Evolutionary conservation across 208 protist genomes (phyloP).

Genomic region (Trypanosoma mega): DNA sequence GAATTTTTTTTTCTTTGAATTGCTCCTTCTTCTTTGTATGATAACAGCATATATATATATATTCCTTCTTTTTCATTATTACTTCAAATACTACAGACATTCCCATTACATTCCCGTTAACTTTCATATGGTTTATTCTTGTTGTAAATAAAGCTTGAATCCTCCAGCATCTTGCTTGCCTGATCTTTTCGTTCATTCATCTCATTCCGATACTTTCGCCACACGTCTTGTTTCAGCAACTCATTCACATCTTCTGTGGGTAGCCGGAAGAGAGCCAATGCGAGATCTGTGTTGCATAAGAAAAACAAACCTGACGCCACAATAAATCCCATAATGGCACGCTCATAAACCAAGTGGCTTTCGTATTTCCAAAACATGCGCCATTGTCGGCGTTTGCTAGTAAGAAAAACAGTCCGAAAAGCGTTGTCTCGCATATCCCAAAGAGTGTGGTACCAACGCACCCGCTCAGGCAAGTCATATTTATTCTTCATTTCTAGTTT

Average conservation of each 20-base stretch:
- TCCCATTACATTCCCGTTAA: background rate
- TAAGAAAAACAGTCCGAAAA: constrained; percentile 60
- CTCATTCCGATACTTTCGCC: constrained; percentile 62
- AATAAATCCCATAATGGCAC: constrained; percentile 43
- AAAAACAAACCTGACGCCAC: constrained; percentile 40
- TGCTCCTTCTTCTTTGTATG: too few relatives aligned
- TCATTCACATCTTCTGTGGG: constrained; percentile 80
- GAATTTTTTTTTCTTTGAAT: too few relatives aligned
- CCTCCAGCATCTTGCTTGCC: constrained; percentile 68
- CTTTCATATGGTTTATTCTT: constrained; percentile 51
- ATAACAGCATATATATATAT: constrained; percentile 3
- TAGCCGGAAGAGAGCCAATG: constrained; percentile 50
- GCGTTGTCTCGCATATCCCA: constrained; percentile 71
- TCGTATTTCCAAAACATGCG: constrained; percentile 77
- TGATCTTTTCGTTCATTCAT: constrained; percentile 67
- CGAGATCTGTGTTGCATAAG: constrained; percentile 50
- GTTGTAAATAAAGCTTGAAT: constrained; percentile 65
- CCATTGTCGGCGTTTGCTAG: constrained; percentile 37
- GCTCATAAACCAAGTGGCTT: constrained; percentile 49
- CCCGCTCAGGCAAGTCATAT: constrained; percentile 57
- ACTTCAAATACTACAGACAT: background rate
- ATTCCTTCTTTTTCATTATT: background rate
- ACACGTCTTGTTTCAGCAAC: constrained; percentile 65
- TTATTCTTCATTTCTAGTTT: constrained; percentile 34
- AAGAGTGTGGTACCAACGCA: constrained; percentile 68